These are phyloP conservation scores for Aspergillus pseudoviridinutans DNA, from an alignment of 2,329 filamentous ascomycete genomes.

Conservation along the genomic window DNA sequence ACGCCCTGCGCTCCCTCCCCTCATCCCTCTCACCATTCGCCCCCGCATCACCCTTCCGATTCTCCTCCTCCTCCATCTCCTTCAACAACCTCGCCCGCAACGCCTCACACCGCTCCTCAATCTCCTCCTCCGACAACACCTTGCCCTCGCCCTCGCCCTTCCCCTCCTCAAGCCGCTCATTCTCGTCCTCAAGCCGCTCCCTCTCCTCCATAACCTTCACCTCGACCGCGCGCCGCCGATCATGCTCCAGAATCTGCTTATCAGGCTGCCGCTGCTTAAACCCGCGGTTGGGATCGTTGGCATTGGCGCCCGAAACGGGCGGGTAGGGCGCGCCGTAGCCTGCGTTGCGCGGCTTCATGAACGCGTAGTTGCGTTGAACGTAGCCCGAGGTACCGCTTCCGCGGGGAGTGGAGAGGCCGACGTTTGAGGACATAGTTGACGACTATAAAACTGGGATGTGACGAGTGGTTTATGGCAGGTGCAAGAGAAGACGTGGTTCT, in stretches of 20 bases:
- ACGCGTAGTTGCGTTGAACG: slow-evolving; percentile 90
- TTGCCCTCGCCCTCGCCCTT: slow-evolving; percentile 33
- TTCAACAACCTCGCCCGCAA: slow-evolving; percentile 61
- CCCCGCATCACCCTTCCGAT: slow-evolving; percentile 13
- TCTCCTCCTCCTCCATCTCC: slow-evolving; percentile 50
- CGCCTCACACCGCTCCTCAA: slow-evolving; percentile 69
- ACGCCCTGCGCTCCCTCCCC: background rate
- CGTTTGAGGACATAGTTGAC: slow-evolving; percentile 81
- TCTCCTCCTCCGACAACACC: slow-evolving; percentile 72
- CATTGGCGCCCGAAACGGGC: slow-evolving; percentile 27
- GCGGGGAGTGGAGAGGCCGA: slow-evolving; percentile 88
- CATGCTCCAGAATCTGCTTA: slow-evolving; percentile 88
- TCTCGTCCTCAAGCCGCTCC: slow-evolving; percentile 86
- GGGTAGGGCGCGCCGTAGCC: slow-evolving; percentile 69
- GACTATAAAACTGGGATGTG: background rate
- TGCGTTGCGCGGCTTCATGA: slow-evolving; percentile 75
- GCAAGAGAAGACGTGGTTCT: slow-evolving; percentile 1
- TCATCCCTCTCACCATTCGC: slow-evolving; percentile 14
- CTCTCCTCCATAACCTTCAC: slow-evolving; percentile 88
- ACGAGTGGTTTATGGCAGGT: background rate
- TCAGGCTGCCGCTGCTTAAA: slow-evolving; percentile 83
- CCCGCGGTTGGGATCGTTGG: slow-evolving; percentile 54
- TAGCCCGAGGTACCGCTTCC: slow-evolving; percentile 96
- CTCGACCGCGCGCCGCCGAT: slow-evolving; percentile 84
- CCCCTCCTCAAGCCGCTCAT: slow-evolving; percentile 56